These are phyloP conservation scores for Panicum hallii DNA, from an alignment of 202 grass and related monocot species.

Conservation along the genomic window DNA sequence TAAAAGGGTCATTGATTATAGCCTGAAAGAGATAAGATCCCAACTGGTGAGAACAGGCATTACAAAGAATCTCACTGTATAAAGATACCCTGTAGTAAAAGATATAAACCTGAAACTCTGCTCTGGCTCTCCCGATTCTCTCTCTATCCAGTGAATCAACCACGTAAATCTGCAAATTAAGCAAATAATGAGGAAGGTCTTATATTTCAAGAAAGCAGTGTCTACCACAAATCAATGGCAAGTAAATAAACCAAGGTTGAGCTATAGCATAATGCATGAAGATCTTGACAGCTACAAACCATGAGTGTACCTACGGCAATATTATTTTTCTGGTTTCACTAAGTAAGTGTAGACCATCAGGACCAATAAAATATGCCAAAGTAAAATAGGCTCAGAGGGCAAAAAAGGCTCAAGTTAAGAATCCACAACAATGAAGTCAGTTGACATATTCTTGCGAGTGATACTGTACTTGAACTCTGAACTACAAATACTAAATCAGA, in stretches of 20 bases:
- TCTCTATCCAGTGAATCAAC: conserved; percentile 98
- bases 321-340: background rate
- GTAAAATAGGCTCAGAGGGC: background rate
- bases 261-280: background rate
- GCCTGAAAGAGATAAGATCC: conserved; percentile 56
- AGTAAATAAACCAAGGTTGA: conserved; percentile 27
- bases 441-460: background rate
- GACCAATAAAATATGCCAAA: conserved; percentile 14
- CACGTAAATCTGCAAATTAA: conserved; percentile 84
- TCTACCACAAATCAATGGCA: background rate
- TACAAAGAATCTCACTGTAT: conserved; percentile 30
- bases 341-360: background rate
- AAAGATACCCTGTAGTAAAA: conserved; percentile 8
- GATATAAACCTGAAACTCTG: conserved; percentile 79
- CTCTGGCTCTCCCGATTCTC: conserved; percentile 90
- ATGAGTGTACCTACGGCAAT: background rate
- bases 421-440: conserved; percentile 4
- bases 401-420: background rate
- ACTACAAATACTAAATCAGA: background rate
- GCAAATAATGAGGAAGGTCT: conserved; percentile 14
- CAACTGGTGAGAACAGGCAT: conserved; percentile 41
- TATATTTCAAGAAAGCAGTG: conserved; percentile 29
- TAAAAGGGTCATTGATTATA: conserved; percentile 98
- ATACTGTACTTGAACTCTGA: conserved; percentile 3
- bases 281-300: background rate